Conservation (phyloP, 129 eudicot species). For the Flaveria sonorensis region DNA sequence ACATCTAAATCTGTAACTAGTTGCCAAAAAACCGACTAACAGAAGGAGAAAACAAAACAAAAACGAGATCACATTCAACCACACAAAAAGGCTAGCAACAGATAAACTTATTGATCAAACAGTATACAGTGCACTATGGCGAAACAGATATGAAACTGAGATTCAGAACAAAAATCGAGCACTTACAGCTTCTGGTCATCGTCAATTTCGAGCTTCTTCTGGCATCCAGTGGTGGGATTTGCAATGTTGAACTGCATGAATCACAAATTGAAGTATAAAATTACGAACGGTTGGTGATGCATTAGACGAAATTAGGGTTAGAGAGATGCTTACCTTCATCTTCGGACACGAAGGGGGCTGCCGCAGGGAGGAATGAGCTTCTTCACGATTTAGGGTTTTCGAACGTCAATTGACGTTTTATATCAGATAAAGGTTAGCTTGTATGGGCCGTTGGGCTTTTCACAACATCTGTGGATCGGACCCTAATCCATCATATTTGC, state of each 20-base stretch:
- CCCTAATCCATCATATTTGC: not conserved
- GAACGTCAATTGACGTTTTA: conserved; percentile 5
- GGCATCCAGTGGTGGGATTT: conserved; percentile 93
- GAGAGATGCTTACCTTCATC: conserved; percentile 34
- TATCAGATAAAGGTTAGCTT: conserved; percentile 1
- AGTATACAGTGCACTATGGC: not conserved
- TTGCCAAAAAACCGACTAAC: too few relatives aligned
- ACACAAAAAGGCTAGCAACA: not conserved
- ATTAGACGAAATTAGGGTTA: conserved; percentile 20
- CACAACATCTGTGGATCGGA: not conserved
- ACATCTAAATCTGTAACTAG: not conserved
- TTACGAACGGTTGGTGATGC: not conserved
- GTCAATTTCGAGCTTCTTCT: conserved; percentile 93
- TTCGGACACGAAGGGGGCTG: conserved; percentile 27
- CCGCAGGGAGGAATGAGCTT: conserved; percentile 9
- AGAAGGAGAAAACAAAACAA: not conserved
- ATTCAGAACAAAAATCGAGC: not conserved
- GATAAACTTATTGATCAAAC: not conserved
- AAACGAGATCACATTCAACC: not conserved
- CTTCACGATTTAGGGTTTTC: conserved; percentile 32
- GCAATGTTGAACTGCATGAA: conserved; percentile 76
- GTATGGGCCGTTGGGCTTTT: conserved; percentile 30
- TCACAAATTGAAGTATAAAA: not conserved
- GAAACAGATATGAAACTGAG: not conserved
- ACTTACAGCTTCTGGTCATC: conserved; percentile 88